phyloP scores from a whole-genome alignment of 2,329 filamentous ascomycete genomes.

The Zasmidium cellare region DNA sequence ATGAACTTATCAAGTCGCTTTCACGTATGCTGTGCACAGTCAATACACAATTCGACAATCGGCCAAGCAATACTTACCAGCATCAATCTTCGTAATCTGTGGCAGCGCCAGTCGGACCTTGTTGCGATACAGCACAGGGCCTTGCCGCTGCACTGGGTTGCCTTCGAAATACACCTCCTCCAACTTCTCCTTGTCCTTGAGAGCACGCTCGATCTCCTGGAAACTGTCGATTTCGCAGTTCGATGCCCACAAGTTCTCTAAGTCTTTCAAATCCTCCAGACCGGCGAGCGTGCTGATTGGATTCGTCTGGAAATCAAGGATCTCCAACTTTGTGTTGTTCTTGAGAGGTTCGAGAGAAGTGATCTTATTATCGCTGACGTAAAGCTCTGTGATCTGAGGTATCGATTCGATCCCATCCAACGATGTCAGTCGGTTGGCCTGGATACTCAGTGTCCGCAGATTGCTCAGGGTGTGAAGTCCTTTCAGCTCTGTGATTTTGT shows the following conservation, averaged over 20 bases:
- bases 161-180: constrained; percentile 96
- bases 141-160: constrained; percentile 79
- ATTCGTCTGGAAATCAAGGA: constrained; percentile 90
- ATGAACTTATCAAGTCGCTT: constrained; percentile 13
- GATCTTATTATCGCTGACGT: constrained; percentile 93
- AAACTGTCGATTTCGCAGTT: constrained; percentile 83
- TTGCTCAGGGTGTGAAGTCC: constrained; percentile 74
- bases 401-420: constrained; percentile 75
- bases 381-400: constrained; percentile 81
- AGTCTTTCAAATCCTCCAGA: constrained; percentile 64
- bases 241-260: constrained; percentile 94
- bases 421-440: constrained; percentile 85
- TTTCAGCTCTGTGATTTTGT: constrained; percentile 85
- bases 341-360: constrained; percentile 70
- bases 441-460: constrained; percentile 86
- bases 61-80: constrained; percentile 66
- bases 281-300: constrained; percentile 73
- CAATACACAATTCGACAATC: background rate
- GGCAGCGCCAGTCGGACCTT: constrained; percentile 88
- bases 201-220: constrained; percentile 73
- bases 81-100: constrained; percentile 90
- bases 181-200: constrained; percentile 76
- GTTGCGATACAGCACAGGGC: constrained; percentile 86
- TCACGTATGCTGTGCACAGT: constrained; percentile 25
- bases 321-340: constrained; percentile 59